Percentiles rank a stretch among this genome's conserved stretches.
Evolutionary conservation across 331 rosid genomes (phyloP).

Genomic region (Rhamnella rubrinervis): DNA sequence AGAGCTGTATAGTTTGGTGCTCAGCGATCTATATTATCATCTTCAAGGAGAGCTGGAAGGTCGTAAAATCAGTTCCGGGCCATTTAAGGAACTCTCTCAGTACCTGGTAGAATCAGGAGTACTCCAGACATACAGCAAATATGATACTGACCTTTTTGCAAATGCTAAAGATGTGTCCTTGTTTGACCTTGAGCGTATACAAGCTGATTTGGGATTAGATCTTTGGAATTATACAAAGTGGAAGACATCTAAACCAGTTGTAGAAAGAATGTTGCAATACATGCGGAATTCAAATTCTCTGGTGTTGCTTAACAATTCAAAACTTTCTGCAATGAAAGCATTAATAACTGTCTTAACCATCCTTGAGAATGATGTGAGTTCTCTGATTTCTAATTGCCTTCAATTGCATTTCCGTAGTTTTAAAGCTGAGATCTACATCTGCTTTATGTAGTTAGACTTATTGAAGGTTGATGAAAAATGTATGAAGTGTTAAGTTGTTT

Average conservation of each 20-base stretch:
- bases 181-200: conserved; percentile 61
- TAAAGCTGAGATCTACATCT: conserved; percentile 1
- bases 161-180: conserved; percentile 49
- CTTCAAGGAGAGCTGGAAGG: conserved; percentile 96
- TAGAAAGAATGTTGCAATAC: conserved; percentile 61
- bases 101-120: conserved; percentile 56
- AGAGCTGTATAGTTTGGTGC: conserved; percentile 66
- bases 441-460: conserved; percentile 1
- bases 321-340: conserved; percentile 66
- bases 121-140: conserved; percentile 52
- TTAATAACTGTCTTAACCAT: conserved; percentile 61
- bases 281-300: conserved; percentile 67
- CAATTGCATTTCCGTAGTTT: background rate
- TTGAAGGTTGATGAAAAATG: no score
- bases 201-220: conserved; percentile 71
- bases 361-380: conserved; percentile 64
- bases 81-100: conserved; percentile 76
- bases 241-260: conserved; percentile 66
- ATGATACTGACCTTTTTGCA: conserved; percentile 48
- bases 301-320: conserved; percentile 65
- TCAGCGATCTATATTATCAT: conserved; percentile 88
- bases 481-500: background rate
- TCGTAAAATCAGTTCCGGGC: conserved; percentile 69
- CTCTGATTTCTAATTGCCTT: conserved; percentile 15
- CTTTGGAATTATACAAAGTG: conserved; percentile 76